Percentiles rank a stretch among this genome's conserved stretches.
phyloP scores from a whole-genome alignment of 1,139 yeast genomes.

The Lodderomyces oxycetoniae region DNA sequence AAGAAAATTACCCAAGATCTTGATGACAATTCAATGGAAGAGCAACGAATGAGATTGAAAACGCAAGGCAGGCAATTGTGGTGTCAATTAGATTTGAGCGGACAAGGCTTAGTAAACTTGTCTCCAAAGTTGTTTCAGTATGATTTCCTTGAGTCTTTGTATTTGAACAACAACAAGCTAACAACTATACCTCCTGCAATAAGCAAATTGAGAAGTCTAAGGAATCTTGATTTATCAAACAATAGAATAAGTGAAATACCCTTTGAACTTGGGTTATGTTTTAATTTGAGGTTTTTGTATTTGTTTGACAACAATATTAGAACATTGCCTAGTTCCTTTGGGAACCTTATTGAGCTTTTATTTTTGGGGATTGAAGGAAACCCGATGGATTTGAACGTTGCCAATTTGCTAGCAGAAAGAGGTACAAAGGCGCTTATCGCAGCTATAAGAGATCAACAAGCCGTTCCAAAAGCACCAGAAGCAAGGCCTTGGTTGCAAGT shows the following conservation, averaged over 20 bases:
- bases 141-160: slow-evolving; percentile 79
- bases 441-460: slow-evolving; percentile 77
- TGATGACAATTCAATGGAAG: slow-evolving; percentile 76
- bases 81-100: slow-evolving; percentile 91
- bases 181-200: slow-evolving; percentile 65
- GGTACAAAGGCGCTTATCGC: slow-evolving; percentile 83
- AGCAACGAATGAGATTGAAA: slow-evolving; percentile 65
- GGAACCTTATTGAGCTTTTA: slow-evolving; percentile 77
- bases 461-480: slow-evolving; percentile 57
- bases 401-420: slow-evolving; percentile 67
- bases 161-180: slow-evolving; percentile 81
- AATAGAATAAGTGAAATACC: slow-evolving; percentile 73
- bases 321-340: slow-evolving; percentile 78
- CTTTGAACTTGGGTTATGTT: slow-evolving; percentile 76
- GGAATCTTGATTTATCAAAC: slow-evolving; percentile 81
- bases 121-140: slow-evolving; percentile 76
- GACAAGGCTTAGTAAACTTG: slow-evolving; percentile 73
- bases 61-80: slow-evolving; percentile 78
- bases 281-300: slow-evolving; percentile 73
- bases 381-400: slow-evolving; percentile 63
- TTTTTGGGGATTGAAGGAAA: slow-evolving; percentile 94
- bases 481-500: slow-evolving; percentile 81
- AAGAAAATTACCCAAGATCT: slow-evolving; percentile 52
- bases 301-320: slow-evolving; percentile 81
- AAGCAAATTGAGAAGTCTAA: slow-evolving; percentile 63